phyloP scores from a whole-genome alignment of 805 yeast genomes.

The Candida railenensis region DNA sequence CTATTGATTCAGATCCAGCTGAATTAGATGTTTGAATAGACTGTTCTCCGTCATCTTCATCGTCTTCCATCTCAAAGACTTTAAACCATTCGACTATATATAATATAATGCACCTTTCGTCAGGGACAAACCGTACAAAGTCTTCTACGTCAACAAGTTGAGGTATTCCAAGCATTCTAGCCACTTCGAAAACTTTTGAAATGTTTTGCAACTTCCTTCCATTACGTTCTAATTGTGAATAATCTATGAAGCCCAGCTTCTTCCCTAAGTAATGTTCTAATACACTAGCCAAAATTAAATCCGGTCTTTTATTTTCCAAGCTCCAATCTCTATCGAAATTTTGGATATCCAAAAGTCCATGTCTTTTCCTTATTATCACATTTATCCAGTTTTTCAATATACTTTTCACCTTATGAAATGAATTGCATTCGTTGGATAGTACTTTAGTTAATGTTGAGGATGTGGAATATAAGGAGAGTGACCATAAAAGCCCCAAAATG shows the following conservation, averaged over 20 bases:
- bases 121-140: slow-evolving; percentile 48
- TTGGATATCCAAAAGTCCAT: slow-evolving; percentile 24
- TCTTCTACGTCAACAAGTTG: slow-evolving; percentile 56
- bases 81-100: slow-evolving; percentile 62
- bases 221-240: slow-evolving; percentile 34
- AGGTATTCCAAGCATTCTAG: slow-evolving; percentile 49
- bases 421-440: slow-evolving; percentile 19
- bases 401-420: slow-evolving; percentile 29
- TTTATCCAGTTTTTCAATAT: slow-evolving; percentile 54
- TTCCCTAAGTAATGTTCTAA: slow-evolving; percentile 22
- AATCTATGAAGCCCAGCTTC: slow-evolving; percentile 12
- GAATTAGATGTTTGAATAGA: not conserved
- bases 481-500: slow-evolving; percentile 50
- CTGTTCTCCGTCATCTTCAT: not conserved
- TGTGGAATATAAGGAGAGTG: slow-evolving; percentile 42
- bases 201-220: slow-evolving; percentile 27
- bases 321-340: slow-evolving; percentile 61
- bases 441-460: slow-evolving; percentile 17
- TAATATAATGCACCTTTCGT: slow-evolving; percentile 59
- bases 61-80: slow-evolving; percentile 21
- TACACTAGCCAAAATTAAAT: slow-evolving; percentile 42
- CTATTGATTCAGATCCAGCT: slow-evolving; percentile 1
- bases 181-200: slow-evolving; percentile 39
- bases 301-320: slow-evolving; percentile 46
- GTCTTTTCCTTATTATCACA: slow-evolving; percentile 16